Base-by-base conservation (phyloP, 1,139 yeast genomes). In the Geotrichum citri-aurantii region DNA sequence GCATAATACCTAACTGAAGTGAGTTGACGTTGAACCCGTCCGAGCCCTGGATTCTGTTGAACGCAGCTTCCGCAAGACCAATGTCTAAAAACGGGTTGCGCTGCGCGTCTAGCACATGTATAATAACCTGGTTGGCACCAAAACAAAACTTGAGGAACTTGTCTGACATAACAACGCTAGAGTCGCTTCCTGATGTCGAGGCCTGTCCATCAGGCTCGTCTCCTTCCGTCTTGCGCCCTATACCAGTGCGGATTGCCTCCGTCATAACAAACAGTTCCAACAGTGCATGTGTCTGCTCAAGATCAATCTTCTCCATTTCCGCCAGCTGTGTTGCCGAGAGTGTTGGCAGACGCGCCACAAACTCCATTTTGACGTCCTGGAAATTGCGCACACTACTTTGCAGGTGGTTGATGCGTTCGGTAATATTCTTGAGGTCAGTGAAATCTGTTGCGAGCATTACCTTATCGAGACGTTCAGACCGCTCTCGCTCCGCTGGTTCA, bases 31-130 rank as follows among this genome's bases (percentile, higher is more conserved):
- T 86, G 48, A 82, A 79, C 26, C 88, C 86, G 64, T 85, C 90
- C 0, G 82, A 74, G 47, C 86, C 77, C 55, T 81, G 81, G 4
- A 83, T 68, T 62, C 96, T 75, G 61, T 80, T 78, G 71, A 84
- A 89, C 46, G 76, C 75, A 3, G 88, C 81, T 47, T 80, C 79
- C 0, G 87, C 85, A 42, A 91, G 69, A 0, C 87, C 85, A 62
- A 90, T 77, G 69, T 88, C 95, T 60, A 89, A 71, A 65, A 91
- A 83, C 21, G 95, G 92, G 47, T 74, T 72, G 29, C 88, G 74
- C 5, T 79, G 71, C 14, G 82, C 82, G 57, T 81, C 83, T 57
- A 90, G 74, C 66, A 91, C 75, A 68, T 88, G 93, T 76, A 91
- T 76, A 55, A 84, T 81, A 33, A 89, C 77, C 65, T 86, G 87